Evolutionary conservation across 192 early-diverging fungal genomes (phyloP).

Genomic region (Coemansia sp.): DNA sequence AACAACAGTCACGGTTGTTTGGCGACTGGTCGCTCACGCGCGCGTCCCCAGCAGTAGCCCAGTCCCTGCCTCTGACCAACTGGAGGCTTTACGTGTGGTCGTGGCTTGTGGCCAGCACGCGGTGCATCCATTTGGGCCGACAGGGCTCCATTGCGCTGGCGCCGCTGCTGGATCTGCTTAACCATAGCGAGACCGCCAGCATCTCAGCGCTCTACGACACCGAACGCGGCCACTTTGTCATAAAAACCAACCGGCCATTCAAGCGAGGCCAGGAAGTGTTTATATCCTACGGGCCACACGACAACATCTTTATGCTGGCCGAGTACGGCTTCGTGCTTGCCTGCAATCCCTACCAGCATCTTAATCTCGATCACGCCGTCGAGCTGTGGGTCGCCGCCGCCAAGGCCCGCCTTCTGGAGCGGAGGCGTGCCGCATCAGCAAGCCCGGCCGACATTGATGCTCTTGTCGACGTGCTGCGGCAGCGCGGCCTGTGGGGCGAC

Average conservation of each 20-base stretch:
- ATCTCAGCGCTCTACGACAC: slow-evolving; percentile 35
- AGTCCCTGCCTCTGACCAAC: background rate
- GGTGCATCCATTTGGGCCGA: slow-evolving; percentile 43
- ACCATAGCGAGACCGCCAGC: slow-evolving; percentile 60
- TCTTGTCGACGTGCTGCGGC: slow-evolving; percentile 17
- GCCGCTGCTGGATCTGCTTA: slow-evolving; percentile 72
- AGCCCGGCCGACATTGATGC: slow-evolving; percentile 3
- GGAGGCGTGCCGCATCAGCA: background rate
- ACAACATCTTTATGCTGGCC: slow-evolving; percentile 41
- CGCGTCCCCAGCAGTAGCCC: background rate
- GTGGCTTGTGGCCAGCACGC: slow-evolving; percentile 42
- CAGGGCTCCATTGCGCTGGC: slow-evolving; percentile 64
- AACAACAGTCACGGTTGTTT: slow-evolving; percentile 24
- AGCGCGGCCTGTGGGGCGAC: slow-evolving; percentile 39
- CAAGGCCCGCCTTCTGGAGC: slow-evolving; percentile 8
- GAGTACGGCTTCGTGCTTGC: slow-evolving; percentile 45
- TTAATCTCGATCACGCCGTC: slow-evolving; percentile 27
- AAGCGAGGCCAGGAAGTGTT: slow-evolving; percentile 58
- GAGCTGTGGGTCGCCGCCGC: slow-evolving; percentile 5
- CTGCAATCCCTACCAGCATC: slow-evolving; percentile 27
- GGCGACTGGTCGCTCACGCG: slow-evolving; percentile 20
- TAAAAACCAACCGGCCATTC: slow-evolving; percentile 57
- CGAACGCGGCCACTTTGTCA: slow-evolving; percentile 54
- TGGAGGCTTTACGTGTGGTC: slow-evolving; percentile 44
- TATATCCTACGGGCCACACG: slow-evolving; percentile 46